Evolutionary conservation across 2,329 filamentous ascomycete genomes (phyloP).

Genomic region (Aspergillus sp.): DNA sequence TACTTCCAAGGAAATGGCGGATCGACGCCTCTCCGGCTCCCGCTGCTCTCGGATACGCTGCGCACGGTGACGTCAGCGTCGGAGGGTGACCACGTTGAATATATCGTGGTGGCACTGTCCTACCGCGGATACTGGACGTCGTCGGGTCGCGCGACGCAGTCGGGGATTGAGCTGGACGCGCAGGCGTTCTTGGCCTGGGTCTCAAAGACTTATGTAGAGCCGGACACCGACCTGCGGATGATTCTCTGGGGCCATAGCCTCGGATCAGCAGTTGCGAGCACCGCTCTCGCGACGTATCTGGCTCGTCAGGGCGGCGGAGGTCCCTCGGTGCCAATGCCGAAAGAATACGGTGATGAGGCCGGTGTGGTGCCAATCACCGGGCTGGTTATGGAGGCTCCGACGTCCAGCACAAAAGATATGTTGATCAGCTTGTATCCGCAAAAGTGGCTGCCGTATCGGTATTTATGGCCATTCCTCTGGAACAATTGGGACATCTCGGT

Average conservation of each 20-base stretch:
- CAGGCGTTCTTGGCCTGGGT: conserved; percentile 66
- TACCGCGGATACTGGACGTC: conserved; percentile 79
- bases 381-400: conserved; percentile 73
- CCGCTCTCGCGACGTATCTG: conserved; percentile 52
- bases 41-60: conserved; percentile 49
- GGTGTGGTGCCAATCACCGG: conserved; percentile 34
- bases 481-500: conserved; percentile 54
- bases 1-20: conserved; percentile 37
- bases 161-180: conserved; percentile 68
- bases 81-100: conserved; percentile 8
- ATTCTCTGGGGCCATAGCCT: conserved; percentile 78
- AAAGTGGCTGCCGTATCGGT: conserved; percentile 74
- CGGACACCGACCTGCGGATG: conserved; percentile 35
- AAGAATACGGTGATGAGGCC: no score
- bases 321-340: no score
- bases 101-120: conserved; percentile 50
- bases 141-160: conserved; percentile 67
- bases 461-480: conserved; percentile 71
- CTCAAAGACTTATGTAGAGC: conserved; percentile 37
- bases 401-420: conserved; percentile 70
- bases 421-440: conserved; percentile 72
- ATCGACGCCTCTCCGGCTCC: conserved; percentile 31
- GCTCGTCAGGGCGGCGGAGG: background rate
- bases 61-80: conserved; percentile 19
- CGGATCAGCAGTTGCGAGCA: conserved; percentile 69